phyloP scores from a whole-genome alignment of 2,329 filamentous ascomycete genomes.

The Claviceps sp. region DNA sequence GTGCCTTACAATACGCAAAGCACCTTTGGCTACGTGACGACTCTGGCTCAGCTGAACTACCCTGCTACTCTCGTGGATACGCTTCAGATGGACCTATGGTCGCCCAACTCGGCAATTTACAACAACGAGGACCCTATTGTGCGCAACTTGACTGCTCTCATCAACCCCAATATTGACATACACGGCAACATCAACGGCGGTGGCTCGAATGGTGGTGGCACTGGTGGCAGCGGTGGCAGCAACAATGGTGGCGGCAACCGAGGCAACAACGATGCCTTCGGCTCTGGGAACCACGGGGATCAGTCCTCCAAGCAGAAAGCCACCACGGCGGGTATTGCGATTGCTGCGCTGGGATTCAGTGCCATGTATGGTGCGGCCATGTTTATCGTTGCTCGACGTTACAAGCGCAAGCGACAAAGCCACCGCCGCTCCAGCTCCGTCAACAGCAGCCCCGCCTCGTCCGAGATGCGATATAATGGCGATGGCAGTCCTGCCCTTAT shows the following conservation, averaged over 20 bases:
- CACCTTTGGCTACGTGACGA: conserved; percentile 66
- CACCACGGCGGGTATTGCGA: conserved; percentile 56
- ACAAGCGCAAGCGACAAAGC: conserved; percentile 71
- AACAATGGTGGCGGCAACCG: conserved; percentile 21
- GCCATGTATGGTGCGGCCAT: conserved; percentile 87
- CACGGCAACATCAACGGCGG: conserved; percentile 24
- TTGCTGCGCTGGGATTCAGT: conserved; percentile 65
- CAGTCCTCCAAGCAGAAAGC: conserved; percentile 47
- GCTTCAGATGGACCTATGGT: conserved; percentile 55
- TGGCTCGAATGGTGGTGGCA: conserved; percentile 19
- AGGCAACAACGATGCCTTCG: conserved; percentile 27
- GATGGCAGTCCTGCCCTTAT: conserved; percentile 48
- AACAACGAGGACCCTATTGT: conserved; percentile 53
- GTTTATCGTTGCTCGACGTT: conserved; percentile 83
- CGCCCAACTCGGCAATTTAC: conserved; percentile 63
- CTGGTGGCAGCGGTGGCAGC: conserved; percentile 10
- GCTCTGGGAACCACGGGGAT: conserved; percentile 28
- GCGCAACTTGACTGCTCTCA: conserved; percentile 59
- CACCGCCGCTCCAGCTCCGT: conserved; percentile 70
- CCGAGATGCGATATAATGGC: conserved; percentile 39
- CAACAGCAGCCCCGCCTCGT: conserved; percentile 31
- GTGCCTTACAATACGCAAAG: conserved; percentile 61
- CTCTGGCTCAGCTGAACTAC: conserved; percentile 55
- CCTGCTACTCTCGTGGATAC: conserved; percentile 55
- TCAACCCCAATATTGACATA: conserved; percentile 61